Base-by-base conservation (phyloP, 2,329 filamentous ascomycete genomes). In the Botrytis deweyae region DNA sequence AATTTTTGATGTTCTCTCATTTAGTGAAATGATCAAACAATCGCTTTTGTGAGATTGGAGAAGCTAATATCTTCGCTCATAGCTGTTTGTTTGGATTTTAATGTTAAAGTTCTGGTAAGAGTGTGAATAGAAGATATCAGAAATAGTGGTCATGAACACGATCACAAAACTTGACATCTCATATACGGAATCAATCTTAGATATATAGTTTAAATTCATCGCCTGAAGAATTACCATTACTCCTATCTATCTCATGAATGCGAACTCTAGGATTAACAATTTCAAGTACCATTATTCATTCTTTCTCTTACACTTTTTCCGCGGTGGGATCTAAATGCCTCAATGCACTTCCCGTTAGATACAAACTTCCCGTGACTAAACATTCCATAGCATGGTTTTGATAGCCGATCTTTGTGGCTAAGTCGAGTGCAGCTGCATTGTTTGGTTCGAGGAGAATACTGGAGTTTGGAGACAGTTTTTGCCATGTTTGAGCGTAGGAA, bases 361-460 rank as follows among this genome's bases (percentile, higher is more conserved):
- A 88, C 76, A 90, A 81, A 80, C 88, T 90, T 2, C 89, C 89
- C 12, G 88, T 91, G 62, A 90, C 83, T n/a, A 90, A 74, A 20
- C 72, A 72, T 52, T 78, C 74, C 59, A 77, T 76, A 55, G 82
- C 79, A 71, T 49, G 74, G 75, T 77, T 71, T 3, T 74, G 14
- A 71, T 74, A 5, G 81, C 72, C 20, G 33, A 88, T 78, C 0
- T 77, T 77, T 14, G 85, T 82, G 6, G 85, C 85, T 59, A 83
- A 82, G 40, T 85, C 82, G 38, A 90, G 84, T 22, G 88, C 87
- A 70, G 88, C 85, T 72, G 88, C 84, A 42, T 89, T 88, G 14
- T 85, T 88, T 8, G 86, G 84, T 38, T 87, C 78, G 4, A 87
- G 84, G 61, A 81, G 44, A 8, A 77, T 74, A 25, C 52, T 72